These are phyloP conservation scores for Limnanthes douglasii DNA, from an alignment of 345 rosid species.

Conservation along the genomic window DNA sequence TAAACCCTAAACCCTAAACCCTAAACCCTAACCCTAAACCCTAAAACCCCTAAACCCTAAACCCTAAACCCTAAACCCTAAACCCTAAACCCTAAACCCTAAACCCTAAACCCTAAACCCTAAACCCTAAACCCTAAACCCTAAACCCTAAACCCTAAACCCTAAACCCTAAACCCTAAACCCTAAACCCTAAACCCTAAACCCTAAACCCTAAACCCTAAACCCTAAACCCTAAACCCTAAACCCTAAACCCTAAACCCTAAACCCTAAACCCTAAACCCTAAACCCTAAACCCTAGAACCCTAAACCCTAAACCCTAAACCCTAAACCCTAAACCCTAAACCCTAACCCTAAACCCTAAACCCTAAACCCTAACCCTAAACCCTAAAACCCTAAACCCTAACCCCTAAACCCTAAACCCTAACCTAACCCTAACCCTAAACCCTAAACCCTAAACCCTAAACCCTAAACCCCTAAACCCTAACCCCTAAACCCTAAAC, in stretches of 20 bases:
- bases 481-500: neutral
- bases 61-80: constrained; percentile 2
- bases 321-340: neutral
- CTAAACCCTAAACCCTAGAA: neutral
- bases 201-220: neutral
- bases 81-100: constrained; percentile 5
- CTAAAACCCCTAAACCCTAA: constrained; percentile 4
- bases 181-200: neutral
- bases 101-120: constrained; percentile 5
- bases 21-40: constrained; percentile 3
- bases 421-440: constrained; percentile 5
- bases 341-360: neutral
- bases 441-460: constrained; percentile 5
- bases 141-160: neutral
- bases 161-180: neutral
- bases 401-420: constrained; percentile 5
- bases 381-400: constrained; percentile 8
- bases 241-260: neutral
- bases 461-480: constrained; percentile 3
- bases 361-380: constrained; percentile 4
- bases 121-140: neutral
- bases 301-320: neutral
- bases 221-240: neutral
- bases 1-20: constrained; percentile 1
- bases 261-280: neutral